Evolutionary conservation across 805 yeast genomes (phyloP).

Genomic region (Metschnikowia henanensis): DNA sequence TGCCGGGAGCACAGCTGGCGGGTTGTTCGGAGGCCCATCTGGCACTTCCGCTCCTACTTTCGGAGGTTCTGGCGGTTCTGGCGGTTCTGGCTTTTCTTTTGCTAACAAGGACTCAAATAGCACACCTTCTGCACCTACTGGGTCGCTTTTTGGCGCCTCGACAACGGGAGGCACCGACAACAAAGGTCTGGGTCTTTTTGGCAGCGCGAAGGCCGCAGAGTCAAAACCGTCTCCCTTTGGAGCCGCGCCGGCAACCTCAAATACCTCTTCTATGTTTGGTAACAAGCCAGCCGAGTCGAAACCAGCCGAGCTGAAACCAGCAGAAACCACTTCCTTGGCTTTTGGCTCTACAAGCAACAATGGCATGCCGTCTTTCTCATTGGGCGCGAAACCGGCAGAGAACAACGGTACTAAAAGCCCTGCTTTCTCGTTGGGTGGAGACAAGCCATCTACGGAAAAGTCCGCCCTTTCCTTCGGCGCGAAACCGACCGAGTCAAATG

Average conservation of each 20-base stretch:
- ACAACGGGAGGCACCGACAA: slow-evolving; percentile 1
- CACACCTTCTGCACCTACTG: slow-evolving; percentile 2
- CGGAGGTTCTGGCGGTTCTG: slow-evolving; percentile 2
- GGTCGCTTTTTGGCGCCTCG: slow-evolving; percentile 4
- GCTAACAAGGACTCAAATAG: slow-evolving; percentile 9
- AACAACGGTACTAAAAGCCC: slow-evolving; percentile 5
- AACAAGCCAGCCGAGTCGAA: slow-evolving; percentile 5
- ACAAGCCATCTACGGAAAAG: slow-evolving; percentile 4
- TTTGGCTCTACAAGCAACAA: slow-evolving; percentile 21
- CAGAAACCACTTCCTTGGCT: slow-evolving; percentile 12
- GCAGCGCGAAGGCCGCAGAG: slow-evolving; percentile 19
- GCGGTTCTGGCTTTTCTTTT: slow-evolving; percentile 13
- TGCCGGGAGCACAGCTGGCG: neutral
- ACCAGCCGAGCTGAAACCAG: slow-evolving; percentile 13
- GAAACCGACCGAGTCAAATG: slow-evolving; percentile 22
- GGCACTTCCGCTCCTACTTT: slow-evolving; percentile 3
- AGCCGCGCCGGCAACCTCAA: slow-evolving; percentile 8
- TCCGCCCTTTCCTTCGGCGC: slow-evolving; percentile 25
- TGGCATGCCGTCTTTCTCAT: slow-evolving; percentile 16
- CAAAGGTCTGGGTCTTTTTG: slow-evolving; percentile 7
- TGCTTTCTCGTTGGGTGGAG: slow-evolving; percentile 23
- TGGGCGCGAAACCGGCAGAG: slow-evolving; percentile 23
- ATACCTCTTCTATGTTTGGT: slow-evolving; percentile 11
- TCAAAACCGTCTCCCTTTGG: slow-evolving; percentile 14
- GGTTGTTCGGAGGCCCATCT: slow-evolving; percentile 8